A percentile compares a stretch with the other conserved stretches of the same genome.
Conservation (phyloP, 352 stramenopile species). For the Phytophthora pluvialis region DNA sequence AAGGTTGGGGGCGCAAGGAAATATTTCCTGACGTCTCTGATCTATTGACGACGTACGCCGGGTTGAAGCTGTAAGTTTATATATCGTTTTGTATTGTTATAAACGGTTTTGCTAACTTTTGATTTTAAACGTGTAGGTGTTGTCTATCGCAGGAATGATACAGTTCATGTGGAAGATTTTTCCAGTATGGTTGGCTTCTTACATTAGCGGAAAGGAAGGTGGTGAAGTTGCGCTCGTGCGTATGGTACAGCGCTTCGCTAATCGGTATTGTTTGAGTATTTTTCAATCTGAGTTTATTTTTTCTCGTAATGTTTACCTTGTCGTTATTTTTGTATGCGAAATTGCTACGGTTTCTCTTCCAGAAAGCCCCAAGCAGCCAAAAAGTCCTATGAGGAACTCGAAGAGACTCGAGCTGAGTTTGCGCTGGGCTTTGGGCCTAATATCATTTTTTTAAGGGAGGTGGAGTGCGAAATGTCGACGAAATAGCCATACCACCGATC, state of each 20-base stretch:
- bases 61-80: no score
- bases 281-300: neutral
- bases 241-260: neutral
- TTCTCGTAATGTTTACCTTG: neutral
- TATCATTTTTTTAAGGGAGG: no score
- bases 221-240: neutral
- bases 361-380: neutral
- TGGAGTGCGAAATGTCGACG: no score
- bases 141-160: neutral
- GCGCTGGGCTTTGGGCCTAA: no score
- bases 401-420: no score
- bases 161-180: neutral
- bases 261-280: neutral
- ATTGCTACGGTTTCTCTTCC: no score
- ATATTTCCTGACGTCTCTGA: neutral
- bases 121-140: neutral
- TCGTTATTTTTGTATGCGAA: no score
- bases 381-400: neutral
- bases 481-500: no score
- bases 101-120: neutral
- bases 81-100: neutral
- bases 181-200: neutral
- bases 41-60: neutral
- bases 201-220: no score
- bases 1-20: neutral